Evolutionary conservation across 805 yeast species (phyloP).

Genomic region (Myxozyma melibiosi): DNA sequence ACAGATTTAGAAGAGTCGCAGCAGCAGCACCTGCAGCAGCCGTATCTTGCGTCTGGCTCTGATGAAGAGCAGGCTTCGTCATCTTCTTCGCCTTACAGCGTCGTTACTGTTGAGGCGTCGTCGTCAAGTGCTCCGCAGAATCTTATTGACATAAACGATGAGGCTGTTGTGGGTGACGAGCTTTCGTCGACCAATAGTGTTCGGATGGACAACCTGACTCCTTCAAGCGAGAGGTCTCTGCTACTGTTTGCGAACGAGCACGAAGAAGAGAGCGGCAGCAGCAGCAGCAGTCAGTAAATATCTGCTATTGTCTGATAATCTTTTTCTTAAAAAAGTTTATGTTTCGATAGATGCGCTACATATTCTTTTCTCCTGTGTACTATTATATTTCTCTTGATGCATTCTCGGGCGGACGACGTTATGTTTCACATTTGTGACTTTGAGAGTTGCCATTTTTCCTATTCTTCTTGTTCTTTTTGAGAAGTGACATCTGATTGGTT

Average conservation of each 20-base stretch:
- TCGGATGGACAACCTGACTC: not conserved
- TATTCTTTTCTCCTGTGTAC: slow-evolving; percentile 5
- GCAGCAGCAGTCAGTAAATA: slow-evolving; percentile 3
- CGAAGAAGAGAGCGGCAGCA: slow-evolving; percentile 1
- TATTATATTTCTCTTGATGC: not conserved
- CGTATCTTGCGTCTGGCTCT: slow-evolving; percentile 1
- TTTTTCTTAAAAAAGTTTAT: not conserved
- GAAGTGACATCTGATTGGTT: no score
- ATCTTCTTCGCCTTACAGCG: no score
- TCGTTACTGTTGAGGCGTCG: not conserved
- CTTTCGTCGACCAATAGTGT: not conserved
- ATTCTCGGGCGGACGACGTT: no score
- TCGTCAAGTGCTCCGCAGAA: not conserved
- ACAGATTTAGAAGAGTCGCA: slow-evolving; percentile 29
- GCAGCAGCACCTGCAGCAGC: slow-evolving; percentile 27
- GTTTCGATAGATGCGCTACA: slow-evolving; percentile 2
- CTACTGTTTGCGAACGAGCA: not conserved
- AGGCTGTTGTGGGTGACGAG: not conserved
- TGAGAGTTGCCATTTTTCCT: no score
- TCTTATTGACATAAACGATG: slow-evolving; percentile 2
- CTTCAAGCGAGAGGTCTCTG: not conserved
- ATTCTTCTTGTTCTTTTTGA: no score
- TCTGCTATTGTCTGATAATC: not conserved
- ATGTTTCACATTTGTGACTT: no score
- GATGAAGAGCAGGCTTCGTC: no score